A percentile compares a stretch with the other conserved stretches of the same genome.
Evolutionary conservation across 805 yeast genomes (phyloP).

Genomic region (Groenewaldozyma salmanticensis): DNA sequence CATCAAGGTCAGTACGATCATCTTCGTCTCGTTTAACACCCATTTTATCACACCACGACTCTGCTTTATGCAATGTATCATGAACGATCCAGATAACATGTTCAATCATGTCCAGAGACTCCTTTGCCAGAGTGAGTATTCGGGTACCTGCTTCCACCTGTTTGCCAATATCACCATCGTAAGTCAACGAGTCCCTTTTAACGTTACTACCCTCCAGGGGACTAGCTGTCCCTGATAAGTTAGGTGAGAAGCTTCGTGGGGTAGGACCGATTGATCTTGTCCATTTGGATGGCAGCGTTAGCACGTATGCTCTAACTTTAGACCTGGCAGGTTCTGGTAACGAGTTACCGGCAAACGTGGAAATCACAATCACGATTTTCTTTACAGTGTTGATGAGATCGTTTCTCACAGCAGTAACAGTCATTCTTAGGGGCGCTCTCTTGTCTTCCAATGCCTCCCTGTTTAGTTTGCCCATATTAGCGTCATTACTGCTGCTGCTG

Average conservation of each 20-base stretch:
- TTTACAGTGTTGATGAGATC: conserved; percentile 86
- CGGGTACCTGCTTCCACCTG: conserved; percentile 45
- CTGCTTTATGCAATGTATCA: conserved; percentile 77
- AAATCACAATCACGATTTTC: conserved; percentile 75
- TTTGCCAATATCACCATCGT: conserved; percentile 2
- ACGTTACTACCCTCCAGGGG: neutral
- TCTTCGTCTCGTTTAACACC: neutral
- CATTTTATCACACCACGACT: conserved; percentile 57
- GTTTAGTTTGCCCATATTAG: too few relatives aligned
- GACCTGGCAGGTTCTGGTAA: conserved; percentile 71
- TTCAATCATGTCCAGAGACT: conserved; percentile 77
- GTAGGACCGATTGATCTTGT: conserved; percentile 31
- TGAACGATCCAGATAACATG: conserved; percentile 78
- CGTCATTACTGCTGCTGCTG: too few relatives aligned
- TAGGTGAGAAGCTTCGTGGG: neutral
- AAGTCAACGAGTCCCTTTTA: neutral
- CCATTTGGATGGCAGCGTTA: conserved; percentile 70
- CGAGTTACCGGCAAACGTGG: conserved; percentile 71
- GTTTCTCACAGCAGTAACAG: conserved; percentile 42
- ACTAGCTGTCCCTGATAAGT: neutral
- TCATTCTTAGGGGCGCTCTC: neutral
- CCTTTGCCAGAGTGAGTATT: conserved; percentile 75
- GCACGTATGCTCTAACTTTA: conserved; percentile 67
- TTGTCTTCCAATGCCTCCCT: too few relatives aligned
- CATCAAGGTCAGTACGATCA: too few relatives aligned